phyloP scores from a whole-genome alignment of 2,329 filamentous ascomycete species.

The Ploettnerulaceae sp. region DNA sequence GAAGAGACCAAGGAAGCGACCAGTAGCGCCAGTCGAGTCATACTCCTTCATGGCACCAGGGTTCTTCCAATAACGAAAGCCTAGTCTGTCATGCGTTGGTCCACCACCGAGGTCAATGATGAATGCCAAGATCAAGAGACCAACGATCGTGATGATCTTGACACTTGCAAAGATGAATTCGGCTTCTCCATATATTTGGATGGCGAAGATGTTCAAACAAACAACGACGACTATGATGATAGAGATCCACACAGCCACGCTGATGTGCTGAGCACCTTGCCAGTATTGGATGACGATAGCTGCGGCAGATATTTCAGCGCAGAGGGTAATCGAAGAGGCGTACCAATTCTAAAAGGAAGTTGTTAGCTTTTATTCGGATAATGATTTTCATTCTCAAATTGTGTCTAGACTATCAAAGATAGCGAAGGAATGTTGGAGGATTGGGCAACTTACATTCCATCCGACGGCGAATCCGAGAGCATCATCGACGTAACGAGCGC shows the following conservation, averaged over 20 bases:
- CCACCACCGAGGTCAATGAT: constrained; percentile 81
- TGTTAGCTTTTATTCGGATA: neutral
- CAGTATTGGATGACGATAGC: constrained; percentile 45
- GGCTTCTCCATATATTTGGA: constrained; percentile 54
- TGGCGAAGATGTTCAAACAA: constrained; percentile 51
- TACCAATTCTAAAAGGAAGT: constrained; percentile 30
- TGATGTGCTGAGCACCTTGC: constrained; percentile 32
- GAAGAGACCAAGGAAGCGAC: constrained; percentile 64
- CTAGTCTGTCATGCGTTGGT: constrained; percentile 64
- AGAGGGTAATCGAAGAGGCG: constrained; percentile 30
- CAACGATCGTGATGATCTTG: constrained; percentile 56
- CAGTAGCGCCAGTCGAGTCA: constrained; percentile 59
- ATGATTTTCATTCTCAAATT: neutral
- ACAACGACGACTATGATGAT: constrained; percentile 39
- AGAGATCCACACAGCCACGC: constrained; percentile 35
- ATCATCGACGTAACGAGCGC: constrained; percentile 41
- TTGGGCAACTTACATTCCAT: constrained; percentile 56
- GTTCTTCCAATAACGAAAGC: constrained; percentile 63
- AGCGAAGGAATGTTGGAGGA: constrained; percentile 62
- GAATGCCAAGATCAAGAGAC: constrained; percentile 71
- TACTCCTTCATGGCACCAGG: constrained; percentile 67
- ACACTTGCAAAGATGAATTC: constrained; percentile 57
- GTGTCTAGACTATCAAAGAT: neutral
- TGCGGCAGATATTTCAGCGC: constrained; percentile 47
- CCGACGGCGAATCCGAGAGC: constrained; percentile 51